Base-by-base conservation (phyloP, 1,284 basidiomycete genomes). In the Schizopora paradoxa region DNA sequence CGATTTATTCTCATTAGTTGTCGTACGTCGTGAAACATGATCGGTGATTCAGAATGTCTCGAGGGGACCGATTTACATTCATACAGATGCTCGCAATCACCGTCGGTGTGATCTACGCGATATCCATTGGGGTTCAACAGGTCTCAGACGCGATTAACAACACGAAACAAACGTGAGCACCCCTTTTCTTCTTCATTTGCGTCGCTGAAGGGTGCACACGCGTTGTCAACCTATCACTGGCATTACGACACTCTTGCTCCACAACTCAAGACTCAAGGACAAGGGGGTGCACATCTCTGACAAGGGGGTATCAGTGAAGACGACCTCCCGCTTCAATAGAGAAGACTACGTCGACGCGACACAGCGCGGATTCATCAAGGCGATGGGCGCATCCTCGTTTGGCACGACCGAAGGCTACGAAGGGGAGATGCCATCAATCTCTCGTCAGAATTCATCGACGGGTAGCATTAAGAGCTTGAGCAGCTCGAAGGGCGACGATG, bases 301-400 rank as follows among this genome's bases (percentile, higher is more conserved):
- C 14, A 63, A 66, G 5, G 83, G 83, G 2, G 66, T 86, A 14
- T 73, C 76, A 0, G 68, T 86, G 31, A 83, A 82, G 60, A 85
- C 82, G 0, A 59, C 68, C 21, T 73, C 69, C 50, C 69, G 72
- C 6, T 70, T 80, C 51, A 74, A 77, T 47, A 66, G 77, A 29
- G 76, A 81, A 40, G 70, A 74, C 37, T 85, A 86, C 51, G 65
- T 85, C 7, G 82, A 85, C 56, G 79, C 81, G 4, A 84, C 82
- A 6, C 83, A 85, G 58, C 67, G 82, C 16, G 45, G 49, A 10
- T 44, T 51, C 41, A 47, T 51, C 5, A 47, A 47, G 26, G 42
- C 49, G 8, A 51, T 51, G 49, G 27, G 34, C 33, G 49, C 45
- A n/a, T 33, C 45, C 18, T 28, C 28, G 16, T 51, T 51, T 19